A percentile compares a stretch with the other conserved stretches of the same genome.
phyloP scores from a whole-genome alignment of 495 filamentous ascomycete species.

The Neurospora pannonica region DNA sequence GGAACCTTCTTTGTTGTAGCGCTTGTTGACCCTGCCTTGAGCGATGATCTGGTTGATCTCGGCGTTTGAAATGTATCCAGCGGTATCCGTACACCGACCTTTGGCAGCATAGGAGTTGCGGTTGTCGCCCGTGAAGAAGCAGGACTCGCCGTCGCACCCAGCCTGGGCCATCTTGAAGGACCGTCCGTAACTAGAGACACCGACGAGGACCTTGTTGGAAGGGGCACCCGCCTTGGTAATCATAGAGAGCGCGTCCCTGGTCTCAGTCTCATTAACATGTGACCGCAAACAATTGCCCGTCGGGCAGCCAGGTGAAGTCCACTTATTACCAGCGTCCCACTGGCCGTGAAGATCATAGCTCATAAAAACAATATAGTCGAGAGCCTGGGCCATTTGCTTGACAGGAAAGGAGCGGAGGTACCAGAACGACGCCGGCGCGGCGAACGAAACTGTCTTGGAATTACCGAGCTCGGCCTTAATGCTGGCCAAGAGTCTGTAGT shows the following conservation, averaged over 20 bases:
- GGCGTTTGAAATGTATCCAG: slow-evolving; percentile 26
- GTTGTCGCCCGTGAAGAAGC: slow-evolving; percentile 7
- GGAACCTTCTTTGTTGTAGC: slow-evolving; percentile 10
- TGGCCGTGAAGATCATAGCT: slow-evolving; percentile 16
- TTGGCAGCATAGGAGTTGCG: slow-evolving; percentile 4
- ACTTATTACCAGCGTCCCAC: no score
- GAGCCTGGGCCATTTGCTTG: slow-evolving; percentile 5
- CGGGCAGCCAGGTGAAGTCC: background rate
- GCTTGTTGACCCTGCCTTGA: background rate
- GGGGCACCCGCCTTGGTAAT: slow-evolving; percentile 42
- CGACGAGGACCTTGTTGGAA: slow-evolving; percentile 28
- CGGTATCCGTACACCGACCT: slow-evolving; percentile 31
- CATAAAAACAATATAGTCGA: slow-evolving; percentile 23
- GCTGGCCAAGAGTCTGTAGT: slow-evolving; percentile 5
- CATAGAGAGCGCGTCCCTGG: slow-evolving; percentile 29
- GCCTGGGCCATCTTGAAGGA: slow-evolving; percentile 20
- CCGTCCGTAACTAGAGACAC: slow-evolving; percentile 30
- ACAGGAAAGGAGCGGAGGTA: slow-evolving; percentile 8
- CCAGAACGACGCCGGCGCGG: slow-evolving; percentile 15
- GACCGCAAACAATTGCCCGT: slow-evolving; percentile 30
- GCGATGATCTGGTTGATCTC: slow-evolving; percentile 27
- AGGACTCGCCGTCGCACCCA: slow-evolving; percentile 4
- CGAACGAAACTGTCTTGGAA: slow-evolving; percentile 13
- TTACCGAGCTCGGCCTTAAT: slow-evolving; percentile 1
- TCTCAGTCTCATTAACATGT: slow-evolving; percentile 40